Evolutionary conservation across 331 rosid species (phyloP).

Genomic region (Rhamnella rubrinervis): DNA sequence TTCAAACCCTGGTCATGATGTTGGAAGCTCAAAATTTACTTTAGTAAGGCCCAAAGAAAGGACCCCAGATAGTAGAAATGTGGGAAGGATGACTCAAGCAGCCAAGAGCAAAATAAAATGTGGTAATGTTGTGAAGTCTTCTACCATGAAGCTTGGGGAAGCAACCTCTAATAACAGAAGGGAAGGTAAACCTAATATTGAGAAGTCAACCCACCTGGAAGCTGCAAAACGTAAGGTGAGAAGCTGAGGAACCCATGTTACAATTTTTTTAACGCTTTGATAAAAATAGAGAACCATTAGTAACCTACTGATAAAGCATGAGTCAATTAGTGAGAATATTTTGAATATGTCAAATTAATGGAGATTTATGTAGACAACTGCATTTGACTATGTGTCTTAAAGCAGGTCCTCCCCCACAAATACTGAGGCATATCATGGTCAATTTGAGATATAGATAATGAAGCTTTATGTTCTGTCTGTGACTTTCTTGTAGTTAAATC

Average conservation of each 20-base stretch:
- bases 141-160: slow-evolving; percentile 25
- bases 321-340: too few relatives aligned
- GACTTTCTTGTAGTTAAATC: too few relatives aligned
- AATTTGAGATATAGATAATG: too few relatives aligned
- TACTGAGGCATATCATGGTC: too few relatives aligned
- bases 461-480: too few relatives aligned
- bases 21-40: slow-evolving; percentile 23
- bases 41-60: slow-evolving; percentile 32
- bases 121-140: slow-evolving; percentile 30
- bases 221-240: slow-evolving; percentile 62
- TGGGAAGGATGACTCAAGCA: slow-evolving; percentile 29
- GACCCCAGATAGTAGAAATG: slow-evolving; percentile 34
- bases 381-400: too few relatives aligned
- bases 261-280: neutral
- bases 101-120: slow-evolving; percentile 33
- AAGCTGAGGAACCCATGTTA: slow-evolving; percentile 10
- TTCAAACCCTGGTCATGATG: slow-evolving; percentile 47
- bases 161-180: slow-evolving; percentile 29
- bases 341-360: too few relatives aligned
- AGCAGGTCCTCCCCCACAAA: too few relatives aligned
- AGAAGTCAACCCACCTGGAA: slow-evolving; percentile 34
- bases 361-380: too few relatives aligned
- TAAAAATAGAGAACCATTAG: neutral
- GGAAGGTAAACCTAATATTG: slow-evolving; percentile 16
- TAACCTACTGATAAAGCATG: too few relatives aligned